Percentiles rank a stretch among this genome's conserved stretches.
These are phyloP conservation scores for Leccinum aurantiacum DNA, from an alignment of 768 basidiomycete genomes.

Conservation along the genomic window DNA sequence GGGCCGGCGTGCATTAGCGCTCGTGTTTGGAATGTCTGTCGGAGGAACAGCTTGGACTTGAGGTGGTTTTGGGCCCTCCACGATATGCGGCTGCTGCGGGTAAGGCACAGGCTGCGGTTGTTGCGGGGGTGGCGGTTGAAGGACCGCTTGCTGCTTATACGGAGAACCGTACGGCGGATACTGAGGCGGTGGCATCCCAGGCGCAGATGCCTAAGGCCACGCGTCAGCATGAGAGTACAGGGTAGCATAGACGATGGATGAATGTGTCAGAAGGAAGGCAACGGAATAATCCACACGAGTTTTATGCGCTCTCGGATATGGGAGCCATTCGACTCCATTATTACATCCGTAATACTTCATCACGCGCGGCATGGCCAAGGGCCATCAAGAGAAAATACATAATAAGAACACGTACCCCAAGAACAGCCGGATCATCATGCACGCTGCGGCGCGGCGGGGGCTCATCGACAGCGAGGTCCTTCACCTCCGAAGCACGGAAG, in stretches of 20 bases:
- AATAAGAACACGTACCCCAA: constrained; percentile 59
- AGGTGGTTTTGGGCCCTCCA: constrained; percentile 28
- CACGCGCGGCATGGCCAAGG: constrained; percentile 18
- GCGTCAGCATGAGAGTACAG: constrained; percentile 11
- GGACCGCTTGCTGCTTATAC: constrained; percentile 33
- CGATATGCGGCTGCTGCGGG: constrained; percentile 27
- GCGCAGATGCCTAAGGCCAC: constrained; percentile 47
- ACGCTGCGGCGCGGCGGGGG: constrained; percentile 58
- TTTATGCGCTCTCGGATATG: constrained; percentile 46
- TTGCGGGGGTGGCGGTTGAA: constrained; percentile 33
- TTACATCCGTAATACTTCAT: constrained; percentile 51
- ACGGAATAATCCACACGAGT: constrained; percentile 53
- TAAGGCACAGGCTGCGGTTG: constrained; percentile 30
- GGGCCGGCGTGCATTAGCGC: constrained; percentile 32
- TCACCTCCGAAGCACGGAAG: constrained; percentile 87
- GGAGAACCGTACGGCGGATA: constrained; percentile 31
- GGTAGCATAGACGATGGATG: neutral
- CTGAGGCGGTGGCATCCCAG: constrained; percentile 35
- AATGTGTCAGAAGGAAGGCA: constrained; percentile 57
- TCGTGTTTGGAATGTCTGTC: constrained; percentile 26
- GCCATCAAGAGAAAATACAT: neutral
- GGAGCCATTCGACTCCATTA: constrained; percentile 33
- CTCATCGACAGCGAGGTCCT: constrained; percentile 85
- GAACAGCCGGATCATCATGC: constrained; percentile 81
- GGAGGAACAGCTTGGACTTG: constrained; percentile 20